Percentiles rank a stretch among this genome's conserved stretches.
These are phyloP conservation scores for Daldinia childiae DNA, from an alignment of 495 filamentous ascomycete genomes.

Conservation along the genomic window DNA sequence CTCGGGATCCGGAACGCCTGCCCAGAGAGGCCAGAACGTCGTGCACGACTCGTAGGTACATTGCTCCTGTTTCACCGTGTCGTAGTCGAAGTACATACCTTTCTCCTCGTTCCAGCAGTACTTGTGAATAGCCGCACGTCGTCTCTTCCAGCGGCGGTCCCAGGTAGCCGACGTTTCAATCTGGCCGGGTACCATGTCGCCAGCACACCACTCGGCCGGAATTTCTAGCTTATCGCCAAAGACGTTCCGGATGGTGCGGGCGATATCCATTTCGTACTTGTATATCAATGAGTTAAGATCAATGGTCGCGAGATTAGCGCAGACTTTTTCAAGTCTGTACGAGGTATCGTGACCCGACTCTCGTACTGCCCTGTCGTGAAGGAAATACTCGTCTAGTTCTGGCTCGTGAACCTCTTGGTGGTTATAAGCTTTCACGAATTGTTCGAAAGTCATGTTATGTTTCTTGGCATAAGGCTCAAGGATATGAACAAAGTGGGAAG, in stretches of 20 bases:
- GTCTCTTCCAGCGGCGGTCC: constrained; percentile 83
- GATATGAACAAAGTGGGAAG: constrained; percentile 86
- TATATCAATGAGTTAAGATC: constrained; percentile 93
- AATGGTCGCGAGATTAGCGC: constrained; percentile 89
- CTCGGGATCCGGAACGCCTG: constrained; percentile 78
- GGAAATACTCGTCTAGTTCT: constrained; percentile 90
- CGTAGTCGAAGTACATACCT: constrained; percentile 97
- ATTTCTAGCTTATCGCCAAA: constrained; percentile 83
- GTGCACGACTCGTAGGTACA: constrained; percentile 85
- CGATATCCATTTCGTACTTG: constrained; percentile 95
- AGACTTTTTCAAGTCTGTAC: constrained; percentile 88
- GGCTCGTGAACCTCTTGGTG: constrained; percentile 78
- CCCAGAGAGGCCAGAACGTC: constrained; percentile 97
- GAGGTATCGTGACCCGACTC: constrained; percentile 98
- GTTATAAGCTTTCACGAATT: constrained; percentile 91
- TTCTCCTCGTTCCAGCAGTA: constrained; percentile 89
- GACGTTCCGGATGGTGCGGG: constrained; percentile 77
- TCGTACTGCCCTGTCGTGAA: constrained; percentile 92
- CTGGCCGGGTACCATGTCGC: constrained; percentile 63
- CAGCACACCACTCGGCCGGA: constrained; percentile 78
- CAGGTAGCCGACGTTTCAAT: constrained; percentile 83
- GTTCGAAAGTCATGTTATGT: constrained; percentile 77
- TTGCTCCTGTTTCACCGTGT: constrained; percentile 81
- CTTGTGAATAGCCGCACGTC: constrained; percentile 83
- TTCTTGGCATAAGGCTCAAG: constrained; percentile 87